These are phyloP conservation scores for Daldinia grandis DNA, from an alignment of 495 filamentous ascomycete genomes.

Conservation along the genomic window DNA sequence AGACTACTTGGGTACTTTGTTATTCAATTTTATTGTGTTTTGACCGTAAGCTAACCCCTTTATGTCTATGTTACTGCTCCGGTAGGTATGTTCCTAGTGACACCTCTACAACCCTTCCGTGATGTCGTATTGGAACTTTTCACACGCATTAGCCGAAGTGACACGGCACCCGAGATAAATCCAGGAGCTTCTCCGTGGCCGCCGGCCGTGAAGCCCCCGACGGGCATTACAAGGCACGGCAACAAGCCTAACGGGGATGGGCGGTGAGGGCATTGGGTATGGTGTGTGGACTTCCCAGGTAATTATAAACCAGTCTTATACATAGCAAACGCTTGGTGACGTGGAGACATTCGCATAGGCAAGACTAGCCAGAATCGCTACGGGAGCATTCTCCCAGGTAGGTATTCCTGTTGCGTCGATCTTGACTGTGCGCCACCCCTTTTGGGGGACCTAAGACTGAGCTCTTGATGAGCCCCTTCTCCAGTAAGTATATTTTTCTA, in stretches of 20 bases:
- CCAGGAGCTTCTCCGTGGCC: background rate
- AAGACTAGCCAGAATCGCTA: slow-evolving; percentile 1
- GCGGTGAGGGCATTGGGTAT: slow-evolving; percentile 13
- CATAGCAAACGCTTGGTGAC: slow-evolving; percentile 1
- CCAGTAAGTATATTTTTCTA: background rate
- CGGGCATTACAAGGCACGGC: background rate
- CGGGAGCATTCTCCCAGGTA: slow-evolving; percentile 5
- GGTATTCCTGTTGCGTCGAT: slow-evolving; percentile 21
- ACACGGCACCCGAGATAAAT: background rate
- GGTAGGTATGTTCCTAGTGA: background rate
- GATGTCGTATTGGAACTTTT: slow-evolving; percentile 12
- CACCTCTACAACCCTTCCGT: background rate
- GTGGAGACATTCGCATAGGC: slow-evolving; percentile 12
- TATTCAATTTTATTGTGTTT: background rate
- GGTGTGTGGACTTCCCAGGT: background rate
- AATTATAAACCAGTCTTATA: slow-evolving; percentile 4
- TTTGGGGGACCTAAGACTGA: background rate
- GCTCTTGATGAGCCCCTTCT: background rate
- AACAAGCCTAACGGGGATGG: slow-evolving; percentile 2
- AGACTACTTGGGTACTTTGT: background rate
- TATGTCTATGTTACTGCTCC: background rate
- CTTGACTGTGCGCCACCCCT: slow-evolving; percentile 19
- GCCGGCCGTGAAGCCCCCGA: background rate
- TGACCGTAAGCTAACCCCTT: background rate
- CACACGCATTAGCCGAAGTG: slow-evolving; percentile 8